phyloP scores from a whole-genome alignment of 2,329 filamentous ascomycete genomes.

The Peltaster fructicola region DNA sequence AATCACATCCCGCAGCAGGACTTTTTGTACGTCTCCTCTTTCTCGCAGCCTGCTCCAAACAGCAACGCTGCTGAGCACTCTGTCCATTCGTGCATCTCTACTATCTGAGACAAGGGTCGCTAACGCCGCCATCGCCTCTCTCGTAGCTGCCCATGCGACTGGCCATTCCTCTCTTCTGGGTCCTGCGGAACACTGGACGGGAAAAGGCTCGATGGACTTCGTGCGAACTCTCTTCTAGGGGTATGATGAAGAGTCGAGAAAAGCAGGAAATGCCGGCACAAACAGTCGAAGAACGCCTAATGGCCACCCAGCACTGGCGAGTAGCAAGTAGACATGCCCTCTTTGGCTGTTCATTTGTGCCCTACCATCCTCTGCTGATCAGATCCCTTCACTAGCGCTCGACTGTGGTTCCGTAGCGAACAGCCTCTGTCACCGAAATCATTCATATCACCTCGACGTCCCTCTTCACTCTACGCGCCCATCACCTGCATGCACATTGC shows the following conservation, averaged over 20 bases:
- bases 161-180: conserved; percentile 3
- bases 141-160: conserved; percentile 3
- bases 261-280: too few relatives aligned
- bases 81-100: too few relatives aligned
- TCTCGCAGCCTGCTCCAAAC: neutral
- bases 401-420: conserved; percentile 10
- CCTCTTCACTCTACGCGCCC: conserved; percentile 5
- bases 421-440: too few relatives aligned
- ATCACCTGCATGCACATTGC: conserved; percentile 6
- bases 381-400: conserved; percentile 12
- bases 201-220: conserved; percentile 2
- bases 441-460: conserved; percentile 11
- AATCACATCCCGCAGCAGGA: conserved; percentile 2
- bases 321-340: too few relatives aligned
- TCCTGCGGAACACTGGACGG: conserved; percentile 1
- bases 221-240: too few relatives aligned
- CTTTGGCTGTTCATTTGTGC: too few relatives aligned
- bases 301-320: too few relatives aligned
- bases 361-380: too few relatives aligned
- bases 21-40: neutral
- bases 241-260: too few relatives aligned
- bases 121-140: too few relatives aligned
- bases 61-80: conserved; percentile 2
- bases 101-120: too few relatives aligned
- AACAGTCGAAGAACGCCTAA: too few relatives aligned